Conservation (phyloP, 2,329 filamentous ascomycete species). For the Didymella lethalis region DNA sequence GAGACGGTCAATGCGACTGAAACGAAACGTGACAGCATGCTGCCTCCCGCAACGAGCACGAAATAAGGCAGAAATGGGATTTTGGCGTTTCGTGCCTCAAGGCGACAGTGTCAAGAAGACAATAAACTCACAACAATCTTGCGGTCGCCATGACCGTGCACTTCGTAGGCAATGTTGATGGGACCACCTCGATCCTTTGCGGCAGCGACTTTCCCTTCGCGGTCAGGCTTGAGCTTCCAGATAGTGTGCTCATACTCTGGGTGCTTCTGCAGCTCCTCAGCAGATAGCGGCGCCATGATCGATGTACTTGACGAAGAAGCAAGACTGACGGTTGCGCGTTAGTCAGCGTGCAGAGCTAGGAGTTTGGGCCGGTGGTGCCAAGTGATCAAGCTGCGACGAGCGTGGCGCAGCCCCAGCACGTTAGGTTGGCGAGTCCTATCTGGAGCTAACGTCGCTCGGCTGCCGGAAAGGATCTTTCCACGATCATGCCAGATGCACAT, state of each 20-base stretch:
- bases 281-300: conserved; percentile 53
- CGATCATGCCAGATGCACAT: neutral
- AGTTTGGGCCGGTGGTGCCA: conserved; percentile 10
- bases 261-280: conserved; percentile 67
- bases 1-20: conserved; percentile 49
- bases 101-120: conserved; percentile 28
- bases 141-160: conserved; percentile 76
- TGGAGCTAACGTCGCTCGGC: conserved; percentile 1
- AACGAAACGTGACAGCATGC: conserved; percentile 44
- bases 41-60: conserved; percentile 15
- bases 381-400: conserved; percentile 22
- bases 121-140: conserved; percentile 72
- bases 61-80: conserved; percentile 26
- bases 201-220: conserved; percentile 67
- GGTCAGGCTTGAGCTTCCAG: conserved; percentile 74
- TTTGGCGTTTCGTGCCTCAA: conserved; percentile 27
- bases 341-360: conserved; percentile 13
- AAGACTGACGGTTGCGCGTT: conserved; percentile 16
- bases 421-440: conserved; percentile 10
- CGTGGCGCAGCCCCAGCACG: conserved; percentile 30
- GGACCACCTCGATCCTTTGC: conserved; percentile 77
- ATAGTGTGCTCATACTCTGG: conserved; percentile 71
- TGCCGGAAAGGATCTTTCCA: conserved; percentile 5
- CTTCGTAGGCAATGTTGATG: conserved; percentile 77
- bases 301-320: conserved; percentile 8